These are phyloP conservation scores for Saccharum hybrid DNA, from an alignment of 202 grass and related monocot species.

Conservation along the genomic window DNA sequence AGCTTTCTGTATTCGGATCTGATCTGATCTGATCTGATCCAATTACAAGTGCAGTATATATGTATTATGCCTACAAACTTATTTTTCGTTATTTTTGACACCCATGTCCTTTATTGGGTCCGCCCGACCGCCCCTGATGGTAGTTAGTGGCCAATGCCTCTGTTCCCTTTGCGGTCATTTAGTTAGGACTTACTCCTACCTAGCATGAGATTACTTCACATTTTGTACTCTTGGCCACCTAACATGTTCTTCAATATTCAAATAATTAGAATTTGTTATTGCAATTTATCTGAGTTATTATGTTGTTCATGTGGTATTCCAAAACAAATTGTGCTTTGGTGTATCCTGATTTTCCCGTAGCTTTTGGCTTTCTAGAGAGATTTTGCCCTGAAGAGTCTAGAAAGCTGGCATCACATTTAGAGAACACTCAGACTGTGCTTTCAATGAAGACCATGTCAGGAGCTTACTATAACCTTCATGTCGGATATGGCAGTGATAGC, in stretches of 20 bases:
- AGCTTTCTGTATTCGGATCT: neutral
- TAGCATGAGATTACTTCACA: slow-evolving; percentile 9
- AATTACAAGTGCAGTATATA: too few relatives aligned
- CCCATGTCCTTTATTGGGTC: too few relatives aligned
- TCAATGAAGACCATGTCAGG: neutral
- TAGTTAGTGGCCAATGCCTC: neutral
- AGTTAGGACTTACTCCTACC: neutral
- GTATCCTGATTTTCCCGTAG: neutral
- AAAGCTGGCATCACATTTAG: neutral
- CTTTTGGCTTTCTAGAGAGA: slow-evolving; percentile 13
- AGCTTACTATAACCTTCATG: neutral
- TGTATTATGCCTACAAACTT: too few relatives aligned
- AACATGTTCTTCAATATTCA: neutral
- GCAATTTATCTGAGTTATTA: slow-evolving; percentile 24
- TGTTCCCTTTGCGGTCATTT: neutral
- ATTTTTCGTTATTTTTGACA: too few relatives aligned
- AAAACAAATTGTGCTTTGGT: slow-evolving; percentile 6
- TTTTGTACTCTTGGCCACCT: neutral
- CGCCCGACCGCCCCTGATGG: neutral
- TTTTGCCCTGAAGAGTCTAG: neutral
- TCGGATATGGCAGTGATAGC: neutral
- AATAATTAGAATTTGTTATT: slow-evolving; percentile 16
- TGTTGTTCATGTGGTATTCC: neutral
- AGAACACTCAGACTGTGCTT: neutral
- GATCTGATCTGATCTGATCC: neutral